These are phyloP conservation scores for Colletotrichum incanum DNA, from an alignment of 2,329 filamentous ascomycete species.

Conservation along the genomic window DNA sequence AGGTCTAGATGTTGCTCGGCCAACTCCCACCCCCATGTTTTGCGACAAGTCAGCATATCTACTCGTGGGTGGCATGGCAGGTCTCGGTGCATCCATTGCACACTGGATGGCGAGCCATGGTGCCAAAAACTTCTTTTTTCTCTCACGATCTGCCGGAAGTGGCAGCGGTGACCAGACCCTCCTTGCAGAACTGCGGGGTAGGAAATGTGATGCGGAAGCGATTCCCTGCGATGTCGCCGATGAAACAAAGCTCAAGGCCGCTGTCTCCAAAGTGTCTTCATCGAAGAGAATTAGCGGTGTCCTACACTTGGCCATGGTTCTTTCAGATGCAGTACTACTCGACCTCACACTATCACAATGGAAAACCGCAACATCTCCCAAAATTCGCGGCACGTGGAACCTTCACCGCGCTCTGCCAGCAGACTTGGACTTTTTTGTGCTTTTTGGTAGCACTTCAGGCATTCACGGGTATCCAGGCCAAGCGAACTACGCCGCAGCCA, in stretches of 20 bases:
- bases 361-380: constrained; percentile 54
- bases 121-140: constrained; percentile 45
- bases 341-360: constrained; percentile 49
- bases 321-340: too few species aligned
- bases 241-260: too few species aligned
- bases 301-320: too few species aligned
- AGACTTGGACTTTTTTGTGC: constrained; percentile 57
- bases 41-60: constrained; percentile 26
- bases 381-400: constrained; percentile 61
- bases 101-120: constrained; percentile 51
- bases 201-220: too few species aligned
- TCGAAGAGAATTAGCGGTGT: too few species aligned
- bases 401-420: constrained; percentile 50
- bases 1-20: too few species aligned
- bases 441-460: constrained; percentile 54
- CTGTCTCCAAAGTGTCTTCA: too few species aligned
- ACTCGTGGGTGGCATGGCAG: constrained; percentile 52
- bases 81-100: constrained; percentile 49
- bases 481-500: constrained; percentile 59
- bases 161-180: too few species aligned
- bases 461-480: constrained; percentile 55
- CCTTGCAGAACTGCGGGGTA: too few species aligned
- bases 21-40: too few species aligned
- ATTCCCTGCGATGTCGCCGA: too few species aligned
- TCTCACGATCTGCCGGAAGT: too few species aligned